phyloP scores from a whole-genome alignment of 208 protist genomes.

The Angomonas deanei region DNA sequence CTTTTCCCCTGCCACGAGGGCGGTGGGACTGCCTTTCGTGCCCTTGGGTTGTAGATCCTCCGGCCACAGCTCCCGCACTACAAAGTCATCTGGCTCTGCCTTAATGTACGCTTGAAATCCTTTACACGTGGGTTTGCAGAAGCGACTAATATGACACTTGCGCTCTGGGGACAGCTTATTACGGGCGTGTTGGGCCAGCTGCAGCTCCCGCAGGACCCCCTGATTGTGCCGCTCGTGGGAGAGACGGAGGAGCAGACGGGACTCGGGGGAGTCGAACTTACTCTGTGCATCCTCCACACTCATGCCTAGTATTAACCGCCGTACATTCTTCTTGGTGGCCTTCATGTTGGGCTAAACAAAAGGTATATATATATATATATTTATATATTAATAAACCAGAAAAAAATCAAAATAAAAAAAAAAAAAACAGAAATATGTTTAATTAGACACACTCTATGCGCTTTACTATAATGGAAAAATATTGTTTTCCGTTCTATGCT shows the following conservation, averaged over 20 bases:
- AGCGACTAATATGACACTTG: conserved; percentile 72
- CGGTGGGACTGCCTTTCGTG: neutral
- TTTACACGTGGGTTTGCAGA: conserved; percentile 64
- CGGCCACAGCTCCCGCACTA: conserved; percentile 70
- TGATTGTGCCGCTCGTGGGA: conserved; percentile 80
- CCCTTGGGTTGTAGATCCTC: neutral
- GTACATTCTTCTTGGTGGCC: conserved; percentile 14
- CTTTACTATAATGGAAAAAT: too few species aligned
- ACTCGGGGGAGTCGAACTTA: conserved; percentile 78
- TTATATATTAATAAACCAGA: neutral
- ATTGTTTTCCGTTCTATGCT: too few species aligned
- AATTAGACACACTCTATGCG: too few species aligned
- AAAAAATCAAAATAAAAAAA: conserved; percentile 7
- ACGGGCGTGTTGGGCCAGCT: conserved; percentile 61
- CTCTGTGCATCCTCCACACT: conserved; percentile 85
- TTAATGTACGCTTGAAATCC: conserved; percentile 86
- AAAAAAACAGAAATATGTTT: neutral
- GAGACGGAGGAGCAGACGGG: conserved; percentile 54
- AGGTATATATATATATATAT: conserved; percentile 9
- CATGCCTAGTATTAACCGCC: conserved; percentile 79
- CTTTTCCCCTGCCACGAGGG: neutral
- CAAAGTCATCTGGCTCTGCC: conserved; percentile 55
- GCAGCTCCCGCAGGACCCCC: conserved; percentile 78
- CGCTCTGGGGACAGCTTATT: conserved; percentile 55
- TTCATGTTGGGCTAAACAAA: conserved; percentile 22